Evolutionary conservation across 2,329 filamentous ascomycete genomes (phyloP).

Genomic region (Leptosphaerulina australis): DNA sequence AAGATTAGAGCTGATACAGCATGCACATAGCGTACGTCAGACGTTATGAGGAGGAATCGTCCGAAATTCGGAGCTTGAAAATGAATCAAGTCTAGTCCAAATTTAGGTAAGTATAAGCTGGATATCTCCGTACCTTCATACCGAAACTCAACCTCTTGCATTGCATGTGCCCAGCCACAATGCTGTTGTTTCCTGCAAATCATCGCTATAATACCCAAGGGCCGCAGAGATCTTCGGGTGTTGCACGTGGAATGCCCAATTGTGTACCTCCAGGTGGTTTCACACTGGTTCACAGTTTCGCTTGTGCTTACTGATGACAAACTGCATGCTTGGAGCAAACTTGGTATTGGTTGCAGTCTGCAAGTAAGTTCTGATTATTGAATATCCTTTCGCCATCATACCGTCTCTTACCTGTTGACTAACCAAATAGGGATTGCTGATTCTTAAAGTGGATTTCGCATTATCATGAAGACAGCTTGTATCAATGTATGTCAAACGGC

Average conservation of each 20-base stretch:
- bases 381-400: neutral
- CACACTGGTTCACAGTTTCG: constrained; percentile 5
- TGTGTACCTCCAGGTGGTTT: neutral
- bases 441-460: neutral
- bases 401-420: constrained; percentile 3
- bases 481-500: neutral
- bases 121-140: constrained; percentile 2
- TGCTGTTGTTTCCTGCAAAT: neutral
- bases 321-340: neutral
- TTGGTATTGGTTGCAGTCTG: constrained; percentile 4
- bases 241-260: neutral
- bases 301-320: constrained; percentile 12
- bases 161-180: neutral
- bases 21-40: neutral
- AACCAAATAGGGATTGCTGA: neutral
- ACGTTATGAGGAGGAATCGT: neutral
- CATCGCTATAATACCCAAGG: neutral
- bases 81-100: constrained; percentile 2
- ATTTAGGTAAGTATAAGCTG: constrained; percentile 1
- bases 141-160: neutral
- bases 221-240: neutral
- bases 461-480: neutral
- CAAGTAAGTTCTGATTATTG: constrained; percentile 6
- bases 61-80: constrained; percentile 8
- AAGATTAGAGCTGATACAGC: neutral